Evolutionary conservation across 139 green algal genomes (phyloP).

Genomic region (Haematococcus sp.): DNA sequence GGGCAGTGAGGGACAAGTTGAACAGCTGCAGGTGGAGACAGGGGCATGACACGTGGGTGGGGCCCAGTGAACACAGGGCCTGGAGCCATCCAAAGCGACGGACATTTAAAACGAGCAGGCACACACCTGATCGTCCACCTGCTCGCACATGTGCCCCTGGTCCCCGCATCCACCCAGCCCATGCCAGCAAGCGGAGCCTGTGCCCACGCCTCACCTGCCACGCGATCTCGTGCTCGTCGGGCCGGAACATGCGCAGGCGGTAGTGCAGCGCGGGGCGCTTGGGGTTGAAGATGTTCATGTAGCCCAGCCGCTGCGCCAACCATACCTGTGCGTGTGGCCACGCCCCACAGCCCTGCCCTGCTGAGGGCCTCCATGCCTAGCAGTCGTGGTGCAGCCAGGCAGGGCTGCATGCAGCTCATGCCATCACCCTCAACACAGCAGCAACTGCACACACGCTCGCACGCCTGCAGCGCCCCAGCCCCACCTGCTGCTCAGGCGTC

Average conservation of each 20-base stretch:
- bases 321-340: slow-evolving; percentile 21
- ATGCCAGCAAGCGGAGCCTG: too few species aligned
- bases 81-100: not conserved
- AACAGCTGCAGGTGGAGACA: slow-evolving; percentile 34
- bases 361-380: not conserved
- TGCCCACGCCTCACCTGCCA: slow-evolving; percentile 28
- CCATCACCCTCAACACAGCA: not conserved
- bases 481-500: slow-evolving; percentile 41
- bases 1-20: slow-evolving; percentile 36
- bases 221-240: slow-evolving; percentile 50
- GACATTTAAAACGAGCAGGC: not conserved
- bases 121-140: too few species aligned
- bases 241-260: slow-evolving; percentile 53
- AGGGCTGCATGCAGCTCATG: not conserved
- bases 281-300: slow-evolving; percentile 48
- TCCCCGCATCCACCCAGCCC: too few species aligned
- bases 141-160: too few species aligned
- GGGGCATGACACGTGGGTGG: slow-evolving; percentile 18
- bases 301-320: slow-evolving; percentile 44
- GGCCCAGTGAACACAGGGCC: not conserved
- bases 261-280: slow-evolving; percentile 49
- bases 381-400: not conserved
- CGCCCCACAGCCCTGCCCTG: not conserved
- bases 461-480: not conserved
- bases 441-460: not conserved